Base-by-base conservation (phyloP, 208 protist genomes). In the Vickermania spadyakhi region DNA sequence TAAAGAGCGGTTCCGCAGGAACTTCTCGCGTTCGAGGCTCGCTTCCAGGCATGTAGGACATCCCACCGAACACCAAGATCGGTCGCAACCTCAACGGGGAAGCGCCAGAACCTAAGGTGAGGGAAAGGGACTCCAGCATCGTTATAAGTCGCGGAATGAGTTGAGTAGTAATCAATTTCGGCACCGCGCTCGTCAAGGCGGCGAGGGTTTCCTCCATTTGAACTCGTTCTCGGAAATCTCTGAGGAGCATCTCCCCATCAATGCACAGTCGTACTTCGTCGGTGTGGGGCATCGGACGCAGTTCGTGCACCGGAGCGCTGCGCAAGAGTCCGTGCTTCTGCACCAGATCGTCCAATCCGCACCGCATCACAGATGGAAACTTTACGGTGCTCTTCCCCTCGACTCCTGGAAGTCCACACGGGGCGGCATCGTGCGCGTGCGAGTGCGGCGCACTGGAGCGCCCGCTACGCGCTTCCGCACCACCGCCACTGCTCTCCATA, bases 191-290 rank as follows among this genome's bases (percentile, higher is more conserved):
- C 1, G 75, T 75, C 54, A 74, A 74, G 22, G 70, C 55, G 36
- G 75, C 66, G 52, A 81, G 64, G 23, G 67, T 63, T 27, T 81
- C 70, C 51, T 61, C 60, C 13, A 71, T 67, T 28, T 66, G 52
- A n/a, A 76, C 66, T 7, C 61, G 36, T 11, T 72, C 60, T 13
- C 67, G 72, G 63, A 81, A 68, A 5, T 64, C 23, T 31, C 73
- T 62, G 58, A 81, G 63, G 55, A 81, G 66, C 28, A 66, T 66
- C 18, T 62, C 64, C 25, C 75, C 75, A 56, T 81, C 75, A 31
- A 77, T 68, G 13, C 75, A 70, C 50, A 81, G 60, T 18, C 62
- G 53, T 13, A 80, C 63, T 3, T 63, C 36, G 25, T 70, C 53
- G 51, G 66, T 64, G 18, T 65, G 60, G 21, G 69, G 61, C 41